These are phyloP conservation scores for Goffeauzyma gilvescens DNA, from an alignment of 768 basidiomycete genomes.

Conservation along the genomic window DNA sequence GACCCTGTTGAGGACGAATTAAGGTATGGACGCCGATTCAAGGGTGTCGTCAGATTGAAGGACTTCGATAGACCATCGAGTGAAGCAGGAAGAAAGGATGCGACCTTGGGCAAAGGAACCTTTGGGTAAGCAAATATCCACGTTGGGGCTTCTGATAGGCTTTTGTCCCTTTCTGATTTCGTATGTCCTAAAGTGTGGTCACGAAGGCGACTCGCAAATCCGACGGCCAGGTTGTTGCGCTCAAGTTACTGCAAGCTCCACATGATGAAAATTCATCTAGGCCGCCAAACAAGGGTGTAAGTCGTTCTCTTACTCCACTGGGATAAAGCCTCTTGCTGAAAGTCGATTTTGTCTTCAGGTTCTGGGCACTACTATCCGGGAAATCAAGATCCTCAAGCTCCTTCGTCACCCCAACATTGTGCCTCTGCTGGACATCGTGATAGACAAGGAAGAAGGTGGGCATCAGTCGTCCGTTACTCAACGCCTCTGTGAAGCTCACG, in stretches of 20 bases:
- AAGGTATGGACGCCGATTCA: slow-evolving; percentile 2
- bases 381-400: slow-evolving; percentile 88
- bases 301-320: neutral
- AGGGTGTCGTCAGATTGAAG: slow-evolving; percentile 4
- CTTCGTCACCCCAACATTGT: slow-evolving; percentile 72
- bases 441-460: slow-evolving; percentile 33
- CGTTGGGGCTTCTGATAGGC: neutral
- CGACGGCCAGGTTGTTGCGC: slow-evolving; percentile 4
- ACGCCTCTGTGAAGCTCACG: neutral
- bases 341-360: slow-evolving; percentile 19
- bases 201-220: slow-evolving; percentile 5
- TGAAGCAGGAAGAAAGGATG: slow-evolving; percentile 3
- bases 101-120: slow-evolving; percentile 9
- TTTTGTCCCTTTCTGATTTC: neutral
- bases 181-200: slow-evolving; percentile 1
- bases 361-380: slow-evolving; percentile 85
- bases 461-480: neutral
- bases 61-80: slow-evolving; percentile 1
- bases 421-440: slow-evolving; percentile 78
- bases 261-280: slow-evolving; percentile 5
- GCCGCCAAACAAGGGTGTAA: slow-evolving; percentile 2
- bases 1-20: slow-evolving; percentile 5
- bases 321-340: neutral
- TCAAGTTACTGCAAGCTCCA: slow-evolving; percentile 10
- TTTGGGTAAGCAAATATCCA: slow-evolving; percentile 7